A percentile compares a stretch with the other conserved stretches of the same genome.
Conservation (phyloP, 257 asterid genomes). For the Solanum medicagineum region DNA sequence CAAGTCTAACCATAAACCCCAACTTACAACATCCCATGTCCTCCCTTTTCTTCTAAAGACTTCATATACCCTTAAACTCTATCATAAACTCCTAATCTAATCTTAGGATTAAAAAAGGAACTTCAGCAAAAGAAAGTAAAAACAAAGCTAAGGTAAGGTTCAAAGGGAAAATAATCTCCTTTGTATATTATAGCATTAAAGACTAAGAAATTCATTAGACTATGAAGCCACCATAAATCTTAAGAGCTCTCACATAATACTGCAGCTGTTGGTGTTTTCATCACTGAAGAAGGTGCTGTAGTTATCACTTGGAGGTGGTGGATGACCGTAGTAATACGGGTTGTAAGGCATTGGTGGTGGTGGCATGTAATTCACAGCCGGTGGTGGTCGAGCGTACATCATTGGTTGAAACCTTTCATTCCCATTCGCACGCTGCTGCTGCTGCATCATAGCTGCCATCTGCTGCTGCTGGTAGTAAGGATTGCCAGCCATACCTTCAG, state of each 20-base stretch:
- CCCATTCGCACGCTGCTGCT: conserved; percentile 75
- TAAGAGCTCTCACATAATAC: conserved; percentile 4
- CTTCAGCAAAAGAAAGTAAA: not conserved
- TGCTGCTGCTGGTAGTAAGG: conserved; percentile 66
- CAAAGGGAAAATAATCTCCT: conserved; percentile 6
- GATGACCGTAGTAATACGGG: conserved; percentile 6
- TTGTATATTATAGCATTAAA: conserved; percentile 1
- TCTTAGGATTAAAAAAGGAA: not conserved
- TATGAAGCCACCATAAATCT: conserved; percentile 2
- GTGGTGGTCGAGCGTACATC: conserved; percentile 97
- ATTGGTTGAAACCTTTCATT: conserved; percentile 94
- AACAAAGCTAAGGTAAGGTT: not conserved
- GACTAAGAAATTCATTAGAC: not conserved
- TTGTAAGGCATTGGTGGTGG: conserved; percentile 37
- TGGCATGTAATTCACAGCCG: conserved; percentile 81
- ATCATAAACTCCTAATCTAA: conserved; percentile 1
- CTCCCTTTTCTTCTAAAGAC: not conserved
- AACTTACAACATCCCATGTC: conserved; percentile 1
- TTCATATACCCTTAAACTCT: not conserved
- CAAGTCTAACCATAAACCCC: not conserved
- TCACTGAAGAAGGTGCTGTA: conserved; percentile 10
- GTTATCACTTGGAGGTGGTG: conserved; percentile 4
- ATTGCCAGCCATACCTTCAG: conserved; percentile 46
- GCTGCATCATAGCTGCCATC: conserved; percentile 86
- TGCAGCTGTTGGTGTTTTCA: conserved; percentile 18